Conservation (phyloP, 768 basidiomycete genomes). For the Dacryopinax primogenitus region DNA sequence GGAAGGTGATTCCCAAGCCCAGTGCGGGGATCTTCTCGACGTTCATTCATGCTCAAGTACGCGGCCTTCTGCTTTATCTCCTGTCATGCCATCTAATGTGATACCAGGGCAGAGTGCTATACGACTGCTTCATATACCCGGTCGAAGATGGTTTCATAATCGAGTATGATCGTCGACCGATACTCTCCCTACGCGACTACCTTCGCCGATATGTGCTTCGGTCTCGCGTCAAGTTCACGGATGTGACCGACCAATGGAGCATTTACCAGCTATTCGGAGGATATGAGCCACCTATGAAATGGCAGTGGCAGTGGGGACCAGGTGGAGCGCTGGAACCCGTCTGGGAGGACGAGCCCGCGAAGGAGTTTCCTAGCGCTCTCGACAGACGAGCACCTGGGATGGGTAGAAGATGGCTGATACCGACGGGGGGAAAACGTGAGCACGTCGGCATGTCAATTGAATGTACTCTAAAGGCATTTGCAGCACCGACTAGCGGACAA, state of each 20-base stretch:
- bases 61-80: constrained; percentile 18
- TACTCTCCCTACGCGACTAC: constrained; percentile 44
- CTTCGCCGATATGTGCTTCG: constrained; percentile 72
- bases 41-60: constrained; percentile 67
- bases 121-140: constrained; percentile 78
- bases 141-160: constrained; percentile 47
- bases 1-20: constrained; percentile 33
- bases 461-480: not conserved
- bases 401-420: constrained; percentile 59
- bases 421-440: constrained; percentile 64
- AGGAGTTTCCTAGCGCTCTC: constrained; percentile 27
- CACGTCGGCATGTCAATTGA: constrained; percentile 17
- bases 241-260: constrained; percentile 64
- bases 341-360: constrained; percentile 37
- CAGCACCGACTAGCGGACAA: not conserved
- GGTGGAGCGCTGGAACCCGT: constrained; percentile 69
- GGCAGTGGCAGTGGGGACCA: constrained; percentile 42
- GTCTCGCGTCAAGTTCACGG: constrained; percentile 72
- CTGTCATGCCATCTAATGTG: constrained; percentile 7
- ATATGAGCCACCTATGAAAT: constrained; percentile 27
- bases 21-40: constrained; percentile 52
- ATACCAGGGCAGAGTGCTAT: constrained; percentile 72
- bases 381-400: constrained; percentile 66
- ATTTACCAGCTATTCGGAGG: constrained; percentile 31
- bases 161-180: constrained; percentile 53